Base-by-base conservation (phyloP, 2,329 filamentous ascomycete genomes). In the Talaromyces sp. region DNA sequence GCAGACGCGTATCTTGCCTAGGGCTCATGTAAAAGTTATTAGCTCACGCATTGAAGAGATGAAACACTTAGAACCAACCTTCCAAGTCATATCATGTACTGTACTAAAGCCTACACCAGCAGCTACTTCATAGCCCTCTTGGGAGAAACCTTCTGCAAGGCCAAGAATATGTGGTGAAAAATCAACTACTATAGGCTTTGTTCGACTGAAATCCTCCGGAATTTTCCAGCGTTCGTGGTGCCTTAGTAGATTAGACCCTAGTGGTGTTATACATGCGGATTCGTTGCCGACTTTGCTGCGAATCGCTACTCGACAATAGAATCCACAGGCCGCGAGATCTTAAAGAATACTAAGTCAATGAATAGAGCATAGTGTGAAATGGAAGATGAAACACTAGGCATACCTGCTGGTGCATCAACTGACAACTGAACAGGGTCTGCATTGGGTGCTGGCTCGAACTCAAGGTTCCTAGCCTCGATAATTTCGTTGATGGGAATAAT, bases 21-120 rank as follows among this genome's bases (percentile, higher is more conserved):
- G 37, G 27, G 11, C 19, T 14, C 41, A 35, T 37, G 48, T 5
- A 22, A 22, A 5, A 60, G 14, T 19, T n/a, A 31, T 60, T 31
- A 60, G 24, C 19, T 31, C 19, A 10, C 2, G 19, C 10, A 31
- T 47, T 33, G 8, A 45, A 31, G 57, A 22, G 24, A 14, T 16
- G 13, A 6, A 3, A 3, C 16, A 14, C 24, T 48, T 37, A 2
- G 33, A 48, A 48, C 58, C 0, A 14, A 60, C 58, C 58, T 60
- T 60, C 58, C 58, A 60, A 35, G 58, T 60, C 58, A 59, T 59
- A 10, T 59, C 56, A 33, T n/a, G 19, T 45, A 33, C 7, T 3
- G 39, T 43, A 31, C 14, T 8, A 33, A 33, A 52, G 5, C 48
- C 59, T 10, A 61, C 1, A 9, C 43, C 45, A 27, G 33, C 45